Evolutionary conservation across 2,329 filamentous ascomycete genomes (phyloP), one percentile per base, ranked within the genome.

Genomic region (Septoria petroselini): DNA sequence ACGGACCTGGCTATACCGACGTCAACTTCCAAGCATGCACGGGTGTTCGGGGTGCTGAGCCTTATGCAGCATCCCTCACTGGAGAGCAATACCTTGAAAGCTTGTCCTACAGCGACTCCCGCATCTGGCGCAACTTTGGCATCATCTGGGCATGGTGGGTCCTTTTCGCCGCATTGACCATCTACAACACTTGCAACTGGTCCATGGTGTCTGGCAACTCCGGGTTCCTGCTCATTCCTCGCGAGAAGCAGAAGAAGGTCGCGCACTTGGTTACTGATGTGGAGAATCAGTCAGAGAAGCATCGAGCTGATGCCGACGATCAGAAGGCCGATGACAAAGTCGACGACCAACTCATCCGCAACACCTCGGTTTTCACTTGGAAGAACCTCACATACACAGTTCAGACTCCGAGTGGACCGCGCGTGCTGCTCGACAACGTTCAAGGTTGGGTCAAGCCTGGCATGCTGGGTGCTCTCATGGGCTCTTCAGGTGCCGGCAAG

Each of bases 331-430:
- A 42, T 6, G 40, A 41, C 7, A 52, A 57, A 27, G 30, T 59
- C 17, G 51, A 59, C 12, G 40, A 29, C 15, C 57, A 59, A 31
- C 71, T 86, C 1, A 68, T 83, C 23, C 77, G 77, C 19, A 86
- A 86, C 64, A 84, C 78, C 0, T 83, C 81, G 0, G 73, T 86
- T 0, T 87, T 94, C 49, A 95, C 90, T 0, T 95, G 89, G 86
- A 86, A 91, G 65, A 76, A 86, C 57, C 81, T 96, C 53, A 88
- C 84, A 63, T 95, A 95, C 65, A 85, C 80, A 0, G 85, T 90
- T 52, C 70, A 73, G 8, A 74, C 72, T 21, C 64, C 73, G 17
- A 67, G 68, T 30, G 70, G 70, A 2, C 70, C 74, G 38, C 64
- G 73, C 11, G 66, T 65, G 3, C 65, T 85, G 3, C 67, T 86